Conservation (phyloP, 2,329 filamentous ascomycete genomes). For the Nothophoma quercina region DNA sequence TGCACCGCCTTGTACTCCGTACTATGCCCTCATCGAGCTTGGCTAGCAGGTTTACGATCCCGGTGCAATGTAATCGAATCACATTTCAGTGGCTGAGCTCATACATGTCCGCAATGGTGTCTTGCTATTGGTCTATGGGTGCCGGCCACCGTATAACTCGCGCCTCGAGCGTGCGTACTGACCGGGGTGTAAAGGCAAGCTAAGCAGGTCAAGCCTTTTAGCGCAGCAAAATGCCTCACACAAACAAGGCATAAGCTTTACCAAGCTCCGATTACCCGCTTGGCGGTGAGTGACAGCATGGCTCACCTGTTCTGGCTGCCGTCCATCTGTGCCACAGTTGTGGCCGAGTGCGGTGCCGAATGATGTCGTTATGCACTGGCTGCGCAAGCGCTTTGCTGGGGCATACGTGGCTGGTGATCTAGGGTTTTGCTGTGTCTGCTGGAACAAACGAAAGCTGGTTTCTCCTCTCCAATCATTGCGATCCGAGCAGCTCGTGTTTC, state of each 20-base stretch:
- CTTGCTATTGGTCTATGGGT: not conserved
- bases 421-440: not conserved
- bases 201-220: conserved; percentile 40
- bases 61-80: conserved; percentile 10
- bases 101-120: not conserved
- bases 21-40: not conserved
- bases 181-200: conserved; percentile 12
- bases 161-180: conserved; percentile 11
- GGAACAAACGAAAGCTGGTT: not conserved
- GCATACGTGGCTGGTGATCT: not conserved
- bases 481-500: not conserved
- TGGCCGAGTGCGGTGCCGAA: not conserved
- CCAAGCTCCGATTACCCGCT: conserved; percentile 32
- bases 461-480: not conserved
- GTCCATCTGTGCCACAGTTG: not conserved
- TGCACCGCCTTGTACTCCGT: conserved; percentile 26
- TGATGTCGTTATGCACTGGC: conserved; percentile 25
- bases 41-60: not conserved
- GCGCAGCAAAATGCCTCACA: conserved; percentile 35
- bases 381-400: conserved; percentile 6
- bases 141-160: not conserved
- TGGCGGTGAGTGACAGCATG: conserved; percentile 30
- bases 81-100: conserved; percentile 23
- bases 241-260: conserved; percentile 35
- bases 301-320: not conserved